Base-by-base conservation (phyloP, 164 flowering plant species). In the Dillenia turbinata region DNA sequence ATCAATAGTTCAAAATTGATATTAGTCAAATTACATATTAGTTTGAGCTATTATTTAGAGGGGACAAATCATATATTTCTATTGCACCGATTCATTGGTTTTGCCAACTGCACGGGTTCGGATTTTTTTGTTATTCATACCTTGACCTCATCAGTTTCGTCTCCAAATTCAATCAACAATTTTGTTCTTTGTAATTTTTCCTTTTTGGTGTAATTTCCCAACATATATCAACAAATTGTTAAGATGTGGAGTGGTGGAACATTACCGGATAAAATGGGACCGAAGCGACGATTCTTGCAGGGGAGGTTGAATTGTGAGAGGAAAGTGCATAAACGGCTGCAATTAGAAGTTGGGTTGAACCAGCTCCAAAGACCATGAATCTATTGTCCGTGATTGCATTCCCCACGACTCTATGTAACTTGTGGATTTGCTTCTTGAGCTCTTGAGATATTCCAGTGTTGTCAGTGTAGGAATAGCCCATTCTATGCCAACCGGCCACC, bases 401-500 rank as follows among this genome's bases (percentile, higher is more conserved):
- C 12, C 68, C 60, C 17, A 43, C 56, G 8, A 51, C 13, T 2
- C 19, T 14, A 49, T 65, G 68, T 12, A 64, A 44, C 12, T 12
- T 8, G 13, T 14, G 51, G 24, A 57, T n/a, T 5, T 33, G 47
- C 9, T 33, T 58, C 40, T 19, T 46, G 3, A 66, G 54, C 44
- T 22, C 51, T 8, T 0, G 14, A 14, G 55, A 57, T 10, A 51
- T 9, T 43, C 0, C 15, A 17, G 54, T 15, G 22, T 7, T 17
- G 6, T 49, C 46, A 9, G n/a, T 12, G 9, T 49, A 57, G 0
- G 5, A 19, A 16, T 56, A 57, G 8, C 56, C 44, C 60, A 65
- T 65, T 16, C 52, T 52, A 19, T 65, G 61, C 68, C 68, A 65
- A 10, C 68, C 68, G 3, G 68, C 13, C 46, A 57, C 53, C 48